These are phyloP conservation scores for Penicillium argentinense DNA, from an alignment of 495 filamentous ascomycete genomes.

Conservation along the genomic window DNA sequence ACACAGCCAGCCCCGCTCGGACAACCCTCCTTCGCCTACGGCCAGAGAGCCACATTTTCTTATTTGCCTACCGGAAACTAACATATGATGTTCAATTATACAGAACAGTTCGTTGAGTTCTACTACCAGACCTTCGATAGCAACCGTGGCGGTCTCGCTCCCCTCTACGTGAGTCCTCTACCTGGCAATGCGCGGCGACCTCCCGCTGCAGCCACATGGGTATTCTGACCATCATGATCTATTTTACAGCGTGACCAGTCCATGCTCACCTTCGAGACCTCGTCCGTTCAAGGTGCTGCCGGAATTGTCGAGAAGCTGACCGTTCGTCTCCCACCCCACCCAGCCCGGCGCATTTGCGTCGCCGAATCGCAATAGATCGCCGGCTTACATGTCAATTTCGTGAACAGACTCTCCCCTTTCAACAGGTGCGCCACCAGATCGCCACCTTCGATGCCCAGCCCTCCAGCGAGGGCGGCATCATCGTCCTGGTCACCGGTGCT, in stretches of 20 bases:
- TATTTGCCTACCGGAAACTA: conserved; percentile 8
- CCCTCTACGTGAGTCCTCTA: conserved; percentile 69
- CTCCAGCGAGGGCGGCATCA: conserved; percentile 59
- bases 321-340: conserved; percentile 48
- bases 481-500: conserved; percentile 83
- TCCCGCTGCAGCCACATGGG: not conserved
- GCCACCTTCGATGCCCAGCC: conserved; percentile 77
- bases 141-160: conserved; percentile 56
- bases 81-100: conserved; percentile 7
- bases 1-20: conserved; percentile 8
- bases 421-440: conserved; percentile 70
- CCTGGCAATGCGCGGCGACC: not conserved
- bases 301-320: conserved; percentile 74
- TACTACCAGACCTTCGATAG: conserved; percentile 87
- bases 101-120: conserved; percentile 80
- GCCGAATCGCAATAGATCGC: no score
- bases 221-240: conserved; percentile 2
- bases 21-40: not conserved
- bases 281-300: conserved; percentile 53
- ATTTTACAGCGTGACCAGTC: conserved; percentile 69
- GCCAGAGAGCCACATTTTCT: not conserved
- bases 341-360: no score
- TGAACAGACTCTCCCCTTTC: conserved; percentile 71
- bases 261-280: conserved; percentile 89
- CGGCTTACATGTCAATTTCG: not conserved